Percentiles rank a stretch among this genome's conserved stretches.
These are phyloP conservation scores for Mucor lusitanicus DNA, from an alignment of 371 early-diverging fungal species.

Conservation along the genomic window DNA sequence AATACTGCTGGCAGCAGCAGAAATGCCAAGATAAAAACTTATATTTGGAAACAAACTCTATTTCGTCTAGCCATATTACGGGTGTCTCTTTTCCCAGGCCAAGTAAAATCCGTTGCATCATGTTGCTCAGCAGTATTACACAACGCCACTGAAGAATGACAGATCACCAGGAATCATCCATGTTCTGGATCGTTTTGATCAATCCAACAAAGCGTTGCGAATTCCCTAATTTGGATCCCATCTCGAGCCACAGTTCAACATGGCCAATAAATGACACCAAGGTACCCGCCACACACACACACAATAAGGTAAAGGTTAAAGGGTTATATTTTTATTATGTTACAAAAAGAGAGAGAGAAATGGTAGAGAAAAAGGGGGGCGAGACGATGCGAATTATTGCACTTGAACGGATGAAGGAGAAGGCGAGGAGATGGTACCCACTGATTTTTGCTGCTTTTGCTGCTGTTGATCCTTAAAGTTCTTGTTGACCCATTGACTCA, in stretches of 20 bases:
- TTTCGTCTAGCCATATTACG: neutral
- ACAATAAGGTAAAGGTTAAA: neutral
- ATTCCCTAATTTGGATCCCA: neutral
- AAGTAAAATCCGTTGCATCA: neutral
- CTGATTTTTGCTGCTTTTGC: neutral
- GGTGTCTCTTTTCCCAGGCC: neutral
- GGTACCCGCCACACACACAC: neutral
- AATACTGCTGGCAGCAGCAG: too few species aligned
- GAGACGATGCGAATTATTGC: neutral
- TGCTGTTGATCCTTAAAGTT: constrained; percentile 9
- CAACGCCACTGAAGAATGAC: neutral
- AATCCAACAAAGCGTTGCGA: neutral
- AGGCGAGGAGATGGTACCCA: neutral
- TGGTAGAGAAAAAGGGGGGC: neutral
- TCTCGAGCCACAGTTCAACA: neutral
- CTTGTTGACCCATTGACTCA: constrained; percentile 22
- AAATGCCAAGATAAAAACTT: constrained; percentile 1
- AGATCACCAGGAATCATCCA: neutral
- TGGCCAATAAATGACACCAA: neutral
- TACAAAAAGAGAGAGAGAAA: neutral
- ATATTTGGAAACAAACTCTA: neutral
- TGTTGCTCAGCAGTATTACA: neutral
- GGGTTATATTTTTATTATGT: neutral
- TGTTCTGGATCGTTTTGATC: neutral
- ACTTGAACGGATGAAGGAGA: constrained; percentile 8